Base-by-base conservation (phyloP, 1,284 basidiomycete species). In the Wallemia hederae region DNA sequence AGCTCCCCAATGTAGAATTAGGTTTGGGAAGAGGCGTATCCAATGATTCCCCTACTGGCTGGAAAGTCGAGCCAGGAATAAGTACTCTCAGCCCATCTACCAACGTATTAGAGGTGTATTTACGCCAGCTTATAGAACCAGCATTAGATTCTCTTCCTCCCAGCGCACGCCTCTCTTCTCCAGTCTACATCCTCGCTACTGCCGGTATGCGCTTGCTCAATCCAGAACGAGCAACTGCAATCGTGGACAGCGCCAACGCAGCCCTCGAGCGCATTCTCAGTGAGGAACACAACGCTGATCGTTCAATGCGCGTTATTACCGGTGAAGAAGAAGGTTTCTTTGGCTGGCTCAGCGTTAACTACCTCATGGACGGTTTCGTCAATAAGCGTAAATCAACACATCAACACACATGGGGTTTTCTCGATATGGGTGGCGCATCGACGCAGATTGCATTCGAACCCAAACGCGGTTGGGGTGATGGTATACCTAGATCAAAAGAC, bases 321-420 rank as follows among this genome's bases (percentile, higher is more conserved):
- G 94, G 94, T 59, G 91, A 98, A 71, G 92, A 98, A 70, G 94
- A 99, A 69, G 94, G 94, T 0, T 73, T 97, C 58, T 94, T 92
- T 70, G 94, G 94, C 1, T 99, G 94, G 94, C 88, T 99, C 61
- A 88, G 91, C 0, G 88, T 97, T 68, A 99, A 98, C 71, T 98
- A 99, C 70, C 81, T 98, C 56, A 94, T 97, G 89, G 87, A 98
- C 68, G 92, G 91, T 1, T 99, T 99, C 69, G 79, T 79, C 17
- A 74, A 78, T 58, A 69, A 69, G 1, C 69, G 69, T n/a, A 11
- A 68, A 67, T 39, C 71, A 73, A 60, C 14, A 5, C 69, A 71
- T 62, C 68, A 69, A 22, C 85, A 86, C 29, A 97, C 94, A 1
- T 97, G 88, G 67, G 94, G 94, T 2, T 99, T 99, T 71, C 75